Evolutionary conservation across 371 early-diverging fungal genomes (phyloP).

Genomic region (Circinella minor): DNA sequence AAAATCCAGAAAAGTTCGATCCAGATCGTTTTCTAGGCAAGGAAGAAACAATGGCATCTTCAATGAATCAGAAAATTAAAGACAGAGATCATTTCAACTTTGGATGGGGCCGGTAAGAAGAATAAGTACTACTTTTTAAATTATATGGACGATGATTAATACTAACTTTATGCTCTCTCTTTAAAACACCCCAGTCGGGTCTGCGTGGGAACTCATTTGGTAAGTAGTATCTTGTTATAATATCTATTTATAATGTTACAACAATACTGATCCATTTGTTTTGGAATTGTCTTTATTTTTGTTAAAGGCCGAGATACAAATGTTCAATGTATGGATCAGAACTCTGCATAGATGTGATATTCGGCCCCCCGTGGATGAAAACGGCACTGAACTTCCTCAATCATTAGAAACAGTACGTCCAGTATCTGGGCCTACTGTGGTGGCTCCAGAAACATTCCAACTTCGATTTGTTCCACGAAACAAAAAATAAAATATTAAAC

Average conservation of each 20-base stretch:
- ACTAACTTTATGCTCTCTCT: neutral
- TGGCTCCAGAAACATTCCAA: neutral
- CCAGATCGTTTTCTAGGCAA: slow-evolving; percentile 21
- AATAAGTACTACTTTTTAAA: too few relatives aligned
- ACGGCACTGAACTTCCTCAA: slow-evolving; percentile 1
- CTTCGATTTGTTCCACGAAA: neutral
- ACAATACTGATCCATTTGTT: too few relatives aligned
- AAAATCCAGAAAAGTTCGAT: slow-evolving; percentile 19
- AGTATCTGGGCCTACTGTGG: neutral
- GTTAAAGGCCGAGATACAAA: slow-evolving; percentile 10
- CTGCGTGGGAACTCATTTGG: slow-evolving; percentile 15
- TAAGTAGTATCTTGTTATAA: neutral
- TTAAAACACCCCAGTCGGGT: slow-evolving; percentile 1
- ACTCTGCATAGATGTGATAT: slow-evolving; percentile 17
- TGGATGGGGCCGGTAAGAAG: slow-evolving; percentile 26
- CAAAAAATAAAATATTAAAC: too few relatives aligned
- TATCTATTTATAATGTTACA: neutral
- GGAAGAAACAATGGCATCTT: slow-evolving; percentile 13
- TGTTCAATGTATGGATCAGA: slow-evolving; percentile 9
- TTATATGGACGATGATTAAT: too few relatives aligned
- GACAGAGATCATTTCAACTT: slow-evolving; percentile 26
- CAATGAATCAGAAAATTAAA: slow-evolving; percentile 8
- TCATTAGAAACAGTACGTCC: neutral
- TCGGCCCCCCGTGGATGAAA: slow-evolving; percentile 11
- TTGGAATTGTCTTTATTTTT: too few relatives aligned